Conservation (phyloP, 805 yeast genomes). For the Myxozyma udenii region DNA sequence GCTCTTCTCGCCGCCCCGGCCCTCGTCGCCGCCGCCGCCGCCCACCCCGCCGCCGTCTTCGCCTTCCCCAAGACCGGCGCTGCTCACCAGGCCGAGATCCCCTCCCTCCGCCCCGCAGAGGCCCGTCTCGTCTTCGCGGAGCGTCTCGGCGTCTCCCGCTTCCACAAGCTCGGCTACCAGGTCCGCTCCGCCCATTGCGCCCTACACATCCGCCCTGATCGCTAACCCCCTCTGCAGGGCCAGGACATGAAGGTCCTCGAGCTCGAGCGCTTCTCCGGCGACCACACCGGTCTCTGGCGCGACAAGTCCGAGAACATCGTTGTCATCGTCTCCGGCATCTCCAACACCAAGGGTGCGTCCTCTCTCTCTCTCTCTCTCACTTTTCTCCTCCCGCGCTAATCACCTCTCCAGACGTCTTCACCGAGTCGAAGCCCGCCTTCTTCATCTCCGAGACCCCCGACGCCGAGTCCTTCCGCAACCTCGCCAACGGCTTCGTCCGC, state of each 20-base stretch:
- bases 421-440: slow-evolving; percentile 27
- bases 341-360: slow-evolving; percentile 24
- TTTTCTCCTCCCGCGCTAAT: not conserved
- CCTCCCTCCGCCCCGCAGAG: slow-evolving; percentile 50
- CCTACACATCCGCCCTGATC: not conserved
- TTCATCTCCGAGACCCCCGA: slow-evolving; percentile 29
- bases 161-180: slow-evolving; percentile 31
- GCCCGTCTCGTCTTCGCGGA: slow-evolving; percentile 60
- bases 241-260: slow-evolving; percentile 31
- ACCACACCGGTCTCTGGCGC: slow-evolving; percentile 29
- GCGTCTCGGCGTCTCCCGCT: slow-evolving; percentile 30
- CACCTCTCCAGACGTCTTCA: slow-evolving; percentile 17
- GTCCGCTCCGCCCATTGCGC: slow-evolving; percentile 4
- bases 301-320: slow-evolving; percentile 29
- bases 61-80: slow-evolving; percentile 27
- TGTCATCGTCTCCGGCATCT: slow-evolving; percentile 26
- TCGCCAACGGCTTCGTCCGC: slow-evolving; percentile 26
- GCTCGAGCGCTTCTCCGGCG: slow-evolving; percentile 29
- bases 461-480: slow-evolving; percentile 25
- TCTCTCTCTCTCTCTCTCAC: too few species aligned
- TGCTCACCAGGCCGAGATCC: slow-evolving; percentile 23
- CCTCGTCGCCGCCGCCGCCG: slow-evolving; percentile 22
- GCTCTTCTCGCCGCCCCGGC: slow-evolving; percentile 20
- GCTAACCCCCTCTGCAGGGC: slow-evolving; percentile 11
- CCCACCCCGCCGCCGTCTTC: slow-evolving; percentile 29